These are phyloP conservation scores for Rhodomyrtus tomentosa DNA, from an alignment of 345 rosid species.

Conservation along the genomic window DNA sequence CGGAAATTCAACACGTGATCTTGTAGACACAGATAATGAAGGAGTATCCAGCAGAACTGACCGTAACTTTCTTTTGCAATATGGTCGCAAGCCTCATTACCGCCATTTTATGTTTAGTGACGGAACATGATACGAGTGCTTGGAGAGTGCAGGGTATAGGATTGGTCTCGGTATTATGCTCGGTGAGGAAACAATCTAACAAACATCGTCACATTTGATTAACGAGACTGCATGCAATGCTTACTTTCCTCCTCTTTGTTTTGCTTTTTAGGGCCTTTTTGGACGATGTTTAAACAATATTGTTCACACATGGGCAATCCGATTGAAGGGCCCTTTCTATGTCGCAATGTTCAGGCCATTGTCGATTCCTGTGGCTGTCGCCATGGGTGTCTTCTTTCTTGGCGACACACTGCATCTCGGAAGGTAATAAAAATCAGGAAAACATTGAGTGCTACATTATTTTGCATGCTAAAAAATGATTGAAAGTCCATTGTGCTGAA, in stretches of 20 bases:
- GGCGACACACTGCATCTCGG: neutral
- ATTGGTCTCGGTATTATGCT: neutral
- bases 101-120: conserved; percentile 1
- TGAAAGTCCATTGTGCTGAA: neutral
- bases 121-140: neutral
- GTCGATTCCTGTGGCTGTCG: conserved; percentile 1
- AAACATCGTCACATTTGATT: neutral
- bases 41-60: conserved; percentile 17
- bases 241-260: neutral
- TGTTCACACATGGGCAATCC: conserved; percentile 4
- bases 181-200: neutral
- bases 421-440: neutral
- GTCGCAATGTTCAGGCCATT: neutral
- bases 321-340: conserved; percentile 2
- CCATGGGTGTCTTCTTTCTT: conserved; percentile 4
- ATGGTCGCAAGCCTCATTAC: conserved; percentile 8
- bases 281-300: neutral
- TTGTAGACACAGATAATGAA: conserved; percentile 13
- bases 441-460: neutral
- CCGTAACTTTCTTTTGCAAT: conserved; percentile 21
- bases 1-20: neutral
- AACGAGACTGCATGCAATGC: neutral
- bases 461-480: neutral
- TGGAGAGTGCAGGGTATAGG: conserved; percentile 6
- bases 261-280: neutral